These are phyloP conservation scores for Chlamydomonas schloesseri DNA, from an alignment of 139 green algal species.

Conservation along the genomic window DNA sequence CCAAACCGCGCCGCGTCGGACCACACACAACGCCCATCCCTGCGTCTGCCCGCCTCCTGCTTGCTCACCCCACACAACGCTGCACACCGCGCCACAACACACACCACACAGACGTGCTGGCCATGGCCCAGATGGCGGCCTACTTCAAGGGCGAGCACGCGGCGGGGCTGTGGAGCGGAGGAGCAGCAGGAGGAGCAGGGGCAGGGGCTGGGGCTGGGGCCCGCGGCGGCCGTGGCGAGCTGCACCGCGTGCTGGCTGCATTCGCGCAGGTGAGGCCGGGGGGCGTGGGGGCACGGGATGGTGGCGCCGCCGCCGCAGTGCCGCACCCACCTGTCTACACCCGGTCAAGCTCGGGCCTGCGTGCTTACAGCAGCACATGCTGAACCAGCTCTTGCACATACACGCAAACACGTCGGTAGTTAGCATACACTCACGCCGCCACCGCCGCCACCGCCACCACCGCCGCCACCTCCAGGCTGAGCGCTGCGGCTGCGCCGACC, in stretches of 20 bases:
- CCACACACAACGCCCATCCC: no score
- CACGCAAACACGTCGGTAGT: no score
- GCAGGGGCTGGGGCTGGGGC: not conserved
- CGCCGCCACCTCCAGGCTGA: slow-evolving; percentile 16
- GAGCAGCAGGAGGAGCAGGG: not conserved
- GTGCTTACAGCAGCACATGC: no score
- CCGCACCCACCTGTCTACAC: no score
- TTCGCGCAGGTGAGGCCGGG: slow-evolving; percentile 23
- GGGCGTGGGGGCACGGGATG: not conserved
- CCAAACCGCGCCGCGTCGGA: no score
- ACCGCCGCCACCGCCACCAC: not conserved
- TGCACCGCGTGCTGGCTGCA: slow-evolving; percentile 32
- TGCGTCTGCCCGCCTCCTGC: no score
- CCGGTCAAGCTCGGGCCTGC: no score
- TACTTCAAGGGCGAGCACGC: slow-evolving; percentile 11
- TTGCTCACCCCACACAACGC: no score
- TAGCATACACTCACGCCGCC: not conserved
- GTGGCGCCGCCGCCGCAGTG: not conserved
- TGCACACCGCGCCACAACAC: no score
- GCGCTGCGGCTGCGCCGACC: slow-evolving; percentile 40
- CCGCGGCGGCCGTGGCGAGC: not conserved
- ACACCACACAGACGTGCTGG: slow-evolving; percentile 32
- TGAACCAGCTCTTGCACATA: no score
- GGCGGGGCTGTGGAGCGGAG: not conserved
- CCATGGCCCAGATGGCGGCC: slow-evolving; percentile 42